phyloP scores from a whole-genome alignment of 768 basidiomycete genomes.

The Cystofilobasidium ferigula region DNA sequence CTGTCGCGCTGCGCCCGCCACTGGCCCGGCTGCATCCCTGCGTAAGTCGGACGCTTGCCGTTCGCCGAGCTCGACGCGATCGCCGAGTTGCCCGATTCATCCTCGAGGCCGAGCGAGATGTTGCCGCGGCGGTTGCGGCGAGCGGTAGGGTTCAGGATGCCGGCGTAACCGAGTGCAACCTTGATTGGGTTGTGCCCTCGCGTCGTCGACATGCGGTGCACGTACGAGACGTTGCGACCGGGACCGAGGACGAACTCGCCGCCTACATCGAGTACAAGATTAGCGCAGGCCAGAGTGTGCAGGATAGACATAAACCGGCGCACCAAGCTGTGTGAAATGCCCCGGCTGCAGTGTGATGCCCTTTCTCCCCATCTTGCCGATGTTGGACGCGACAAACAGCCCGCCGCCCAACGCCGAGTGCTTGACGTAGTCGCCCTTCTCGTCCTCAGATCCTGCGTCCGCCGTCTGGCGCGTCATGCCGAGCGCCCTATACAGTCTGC shows the following conservation, averaged over 20 bases:
- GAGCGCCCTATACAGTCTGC: slow-evolving; percentile 57
- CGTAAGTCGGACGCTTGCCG: background rate
- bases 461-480: slow-evolving; percentile 56
- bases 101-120: slow-evolving; percentile 14
- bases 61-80: background rate
- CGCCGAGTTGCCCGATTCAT: slow-evolving; percentile 8
- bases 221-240: slow-evolving; percentile 58
- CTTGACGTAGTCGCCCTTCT: slow-evolving; percentile 52
- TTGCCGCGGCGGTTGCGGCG: slow-evolving; percentile 30
- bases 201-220: slow-evolving; percentile 72
- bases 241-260: slow-evolving; percentile 68
- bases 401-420: slow-evolving; percentile 58
- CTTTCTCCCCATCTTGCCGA: slow-evolving; percentile 49
- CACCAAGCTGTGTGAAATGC: slow-evolving; percentile 49
- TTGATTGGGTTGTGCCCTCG: slow-evolving; percentile 63
- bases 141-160: slow-evolving; percentile 34
- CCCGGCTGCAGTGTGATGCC: slow-evolving; percentile 41
- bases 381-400: slow-evolving; percentile 61
- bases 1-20: slow-evolving; percentile 41
- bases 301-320: background rate
- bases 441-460: slow-evolving; percentile 44
- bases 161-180: slow-evolving; percentile 57
- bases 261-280: slow-evolving; percentile 46
- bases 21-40: slow-evolving; percentile 11
- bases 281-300: background rate